Base-by-base conservation (phyloP, 768 basidiomycete genomes). In the Collybia nuda region DNA sequence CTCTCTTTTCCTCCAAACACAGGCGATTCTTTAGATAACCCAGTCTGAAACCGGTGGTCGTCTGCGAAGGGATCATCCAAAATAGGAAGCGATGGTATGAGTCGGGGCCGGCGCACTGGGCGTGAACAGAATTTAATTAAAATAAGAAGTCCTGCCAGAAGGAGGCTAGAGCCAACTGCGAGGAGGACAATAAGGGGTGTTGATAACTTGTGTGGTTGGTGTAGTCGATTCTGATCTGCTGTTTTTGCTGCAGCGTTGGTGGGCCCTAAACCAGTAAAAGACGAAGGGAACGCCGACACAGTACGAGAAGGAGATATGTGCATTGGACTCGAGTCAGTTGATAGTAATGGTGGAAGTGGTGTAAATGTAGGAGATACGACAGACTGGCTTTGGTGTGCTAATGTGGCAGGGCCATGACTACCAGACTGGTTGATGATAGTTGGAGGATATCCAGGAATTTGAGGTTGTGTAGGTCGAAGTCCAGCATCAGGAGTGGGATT, bases 1-100 rank as follows among this genome's bases (percentile, higher is more conserved):
- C 74, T 59, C 57, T 90, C 87, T 58, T 83, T 82, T 1, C 89
- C 88, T n/a, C 88, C 88, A 57, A 91, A 90, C 29, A 90, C 68
- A 21, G 85, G 86, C 2, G 88, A 89, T 21, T 84, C 84, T 48
- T 84, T 79, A 6, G 71, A 61, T 5, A 11, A 14, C 7, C 12
- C 12, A 14, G 32, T 9, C 29, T 71, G 67, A 50, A 68, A 73
- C 41, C 64, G 66, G 36, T 81, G 71, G 37, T 76, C 73, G 21
- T 79, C 77, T 11, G 74, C 63, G 52, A 73, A 77, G 11, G 67
- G 70, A 35, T 86, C 82, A 50, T 85, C 81, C 11, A 86, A 69
- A 41, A 88, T 84, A 0, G 88, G 88, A n/a, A 86, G 73, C 24
- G 88, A 90, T 2, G 86, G 88, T n/a, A 75, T 83, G 5, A 81